These are phyloP conservation scores for Triangularia verruculosa DNA, from an alignment of 2,329 filamentous ascomycete genomes.

Conservation along the genomic window DNA sequence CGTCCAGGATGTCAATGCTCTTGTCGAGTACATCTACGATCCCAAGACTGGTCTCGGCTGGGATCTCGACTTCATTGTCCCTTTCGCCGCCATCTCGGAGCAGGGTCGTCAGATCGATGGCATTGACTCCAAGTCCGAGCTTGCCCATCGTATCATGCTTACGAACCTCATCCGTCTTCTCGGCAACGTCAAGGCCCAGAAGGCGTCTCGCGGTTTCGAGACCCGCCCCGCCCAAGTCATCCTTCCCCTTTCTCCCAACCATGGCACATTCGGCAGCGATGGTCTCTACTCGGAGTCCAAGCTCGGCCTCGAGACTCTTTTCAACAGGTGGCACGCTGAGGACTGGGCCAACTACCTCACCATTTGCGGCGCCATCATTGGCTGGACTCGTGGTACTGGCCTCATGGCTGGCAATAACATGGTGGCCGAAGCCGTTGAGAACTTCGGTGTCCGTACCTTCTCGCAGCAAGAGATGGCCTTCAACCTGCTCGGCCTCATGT, in stretches of 20 bases:
- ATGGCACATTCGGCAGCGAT: conserved; percentile 96
- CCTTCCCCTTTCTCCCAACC: conserved; percentile 92
- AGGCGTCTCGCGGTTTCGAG: conserved; percentile 82
- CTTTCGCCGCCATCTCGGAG: conserved; percentile 96
- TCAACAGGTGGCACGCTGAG: conserved; percentile 98
- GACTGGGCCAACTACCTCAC: conserved; percentile 97
- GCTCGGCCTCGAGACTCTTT: conserved; percentile 91
- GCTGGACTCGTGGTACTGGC: conserved; percentile 97
- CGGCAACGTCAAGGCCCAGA: conserved; percentile 86
- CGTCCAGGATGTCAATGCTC: conserved; percentile 93
- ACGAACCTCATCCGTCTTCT: conserved; percentile 93
- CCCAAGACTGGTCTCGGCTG: conserved; percentile 93
- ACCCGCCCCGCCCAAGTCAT: conserved; percentile 96
- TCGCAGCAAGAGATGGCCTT: conserved; percentile 99
- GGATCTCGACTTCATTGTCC: conserved; percentile 95
- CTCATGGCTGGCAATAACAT: conserved; percentile 98
- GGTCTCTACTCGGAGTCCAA: conserved; percentile 98
- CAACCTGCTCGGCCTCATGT: conserved; percentile 95
- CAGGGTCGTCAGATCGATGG: conserved; percentile 95
- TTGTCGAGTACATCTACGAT: conserved; percentile 96
- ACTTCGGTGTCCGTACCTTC: conserved; percentile 95
- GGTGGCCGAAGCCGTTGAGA: conserved; percentile 94
- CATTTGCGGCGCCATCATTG: conserved; percentile 96
- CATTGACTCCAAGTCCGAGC: conserved; percentile 95
- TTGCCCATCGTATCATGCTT: conserved; percentile 98